These are phyloP conservation scores for Fusarium phyllophilum DNA, from an alignment of 2,329 filamentous ascomycete species.

Conservation along the genomic window DNA sequence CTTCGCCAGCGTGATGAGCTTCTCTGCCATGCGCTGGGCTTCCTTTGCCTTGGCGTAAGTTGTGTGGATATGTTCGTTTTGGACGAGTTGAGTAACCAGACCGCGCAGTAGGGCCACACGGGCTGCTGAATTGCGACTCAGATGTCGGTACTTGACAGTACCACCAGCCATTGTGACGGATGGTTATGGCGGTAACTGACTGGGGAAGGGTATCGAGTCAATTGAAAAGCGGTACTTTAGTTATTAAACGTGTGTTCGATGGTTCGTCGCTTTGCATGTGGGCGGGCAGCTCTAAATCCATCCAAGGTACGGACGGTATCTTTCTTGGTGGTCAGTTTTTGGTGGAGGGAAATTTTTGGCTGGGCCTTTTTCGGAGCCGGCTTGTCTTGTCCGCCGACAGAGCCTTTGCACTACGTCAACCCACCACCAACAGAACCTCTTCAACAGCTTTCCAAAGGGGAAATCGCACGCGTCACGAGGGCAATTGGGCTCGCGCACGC, in stretches of 20 bases:
- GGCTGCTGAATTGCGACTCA: conserved; percentile 87
- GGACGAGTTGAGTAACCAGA: conserved; percentile 92
- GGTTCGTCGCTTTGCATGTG: conserved; percentile 22
- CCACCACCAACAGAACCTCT: conserved; percentile 41
- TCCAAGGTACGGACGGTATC: not conserved
- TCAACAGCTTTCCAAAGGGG: conserved; percentile 26
- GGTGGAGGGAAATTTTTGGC: conserved; percentile 49
- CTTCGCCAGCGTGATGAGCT: conserved; percentile 93
- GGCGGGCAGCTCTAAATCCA: conserved; percentile 12
- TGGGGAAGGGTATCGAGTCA: not conserved
- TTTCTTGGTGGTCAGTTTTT: conserved; percentile 33
- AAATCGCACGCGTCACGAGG: conserved; percentile 31
- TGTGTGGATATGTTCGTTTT: conserved; percentile 92
- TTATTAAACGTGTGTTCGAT: conserved; percentile 1
- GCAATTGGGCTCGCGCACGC: conserved; percentile 45
- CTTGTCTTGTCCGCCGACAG: conserved; percentile 43
- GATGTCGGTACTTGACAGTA: conserved; percentile 85
- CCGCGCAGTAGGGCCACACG: conserved; percentile 94
- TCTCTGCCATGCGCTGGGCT: conserved; percentile 91
- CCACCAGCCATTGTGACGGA: conserved; percentile 79
- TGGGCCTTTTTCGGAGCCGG: conserved; percentile 44
- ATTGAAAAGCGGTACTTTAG: not conserved
- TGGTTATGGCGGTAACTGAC: conserved; percentile 16
- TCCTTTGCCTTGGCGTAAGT: conserved; percentile 98
- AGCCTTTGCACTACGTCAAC: conserved; percentile 45